phyloP scores from a whole-genome alignment of 106 monocot species.

The Dioscorea alata region DNA sequence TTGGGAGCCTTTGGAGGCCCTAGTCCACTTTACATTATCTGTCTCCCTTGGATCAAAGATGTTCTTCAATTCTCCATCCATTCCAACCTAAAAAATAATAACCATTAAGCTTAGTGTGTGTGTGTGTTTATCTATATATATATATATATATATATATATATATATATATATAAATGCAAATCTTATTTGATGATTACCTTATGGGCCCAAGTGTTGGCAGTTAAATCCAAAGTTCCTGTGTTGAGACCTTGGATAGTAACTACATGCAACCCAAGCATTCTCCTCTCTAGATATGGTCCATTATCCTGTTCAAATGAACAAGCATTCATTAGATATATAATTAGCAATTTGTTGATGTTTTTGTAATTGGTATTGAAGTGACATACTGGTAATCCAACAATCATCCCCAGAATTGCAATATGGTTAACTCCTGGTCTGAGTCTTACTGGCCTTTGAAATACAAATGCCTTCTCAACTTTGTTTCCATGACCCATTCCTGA shows the following conservation, averaged over 20 bases:
- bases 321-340: background rate
- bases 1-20: slow-evolving; percentile 7
- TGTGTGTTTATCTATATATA: too few relatives aligned
- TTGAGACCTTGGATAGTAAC: slow-evolving; percentile 70
- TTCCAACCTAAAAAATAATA: slow-evolving; percentile 20
- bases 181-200: slow-evolving; percentile 22
- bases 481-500: slow-evolving; percentile 72
- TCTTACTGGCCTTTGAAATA: slow-evolving; percentile 44
- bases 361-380: background rate
- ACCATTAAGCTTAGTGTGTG: background rate
- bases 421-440: slow-evolving; percentile 63
- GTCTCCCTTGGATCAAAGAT: slow-evolving; percentile 18
- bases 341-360: background rate
- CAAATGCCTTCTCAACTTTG: slow-evolving; percentile 55
- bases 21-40: slow-evolving; percentile 25
- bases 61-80: slow-evolving; percentile 31
- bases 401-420: slow-evolving; percentile 44
- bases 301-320: slow-evolving; percentile 50
- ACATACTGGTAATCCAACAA: slow-evolving; percentile 59
- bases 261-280: slow-evolving; percentile 47
- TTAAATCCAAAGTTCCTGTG: slow-evolving; percentile 79
- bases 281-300: slow-evolving; percentile 66
- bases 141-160: too few relatives aligned
- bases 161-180: background rate
- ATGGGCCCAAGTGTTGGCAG: slow-evolving; percentile 65